Percentiles rank a stretch among this genome's conserved stretches.
These are phyloP conservation scores for Orbilia brochopaga DNA, from an alignment of 2,329 filamentous ascomycete genomes.

Conservation along the genomic window DNA sequence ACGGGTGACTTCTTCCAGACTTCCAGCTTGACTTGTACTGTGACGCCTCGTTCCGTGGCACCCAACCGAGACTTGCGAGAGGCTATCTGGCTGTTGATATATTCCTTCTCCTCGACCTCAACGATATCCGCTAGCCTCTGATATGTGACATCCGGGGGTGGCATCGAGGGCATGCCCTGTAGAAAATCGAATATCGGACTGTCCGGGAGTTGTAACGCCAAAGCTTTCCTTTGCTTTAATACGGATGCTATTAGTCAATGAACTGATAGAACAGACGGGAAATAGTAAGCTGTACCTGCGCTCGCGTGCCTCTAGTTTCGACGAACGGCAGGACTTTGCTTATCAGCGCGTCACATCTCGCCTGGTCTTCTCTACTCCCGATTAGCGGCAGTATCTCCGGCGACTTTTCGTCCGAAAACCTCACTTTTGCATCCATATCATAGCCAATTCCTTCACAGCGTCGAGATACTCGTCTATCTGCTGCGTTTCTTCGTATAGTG, in stretches of 20 bases:
- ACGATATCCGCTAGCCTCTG: slow-evolving; percentile 80
- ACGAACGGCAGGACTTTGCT: slow-evolving; percentile 37
- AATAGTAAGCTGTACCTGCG: slow-evolving; percentile 21
- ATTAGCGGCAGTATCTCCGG: slow-evolving; percentile 13
- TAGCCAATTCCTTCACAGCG: slow-evolving; percentile 74
- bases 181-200: slow-evolving; percentile 81
- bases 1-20: slow-evolving; percentile 65
- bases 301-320: slow-evolving; percentile 45
- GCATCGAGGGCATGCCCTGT: slow-evolving; percentile 73
- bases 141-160: slow-evolving; percentile 79
- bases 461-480: slow-evolving; percentile 76
- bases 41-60: slow-evolving; percentile 81
- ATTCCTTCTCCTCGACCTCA: slow-evolving; percentile 84
- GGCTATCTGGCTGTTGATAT: slow-evolving; percentile 86
- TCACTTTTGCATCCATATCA: slow-evolving; percentile 72
- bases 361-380: slow-evolving; percentile 63
- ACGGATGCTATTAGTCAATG: not conserved
- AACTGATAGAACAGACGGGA: not conserved
- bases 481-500: slow-evolving; percentile 79
- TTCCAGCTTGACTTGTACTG: slow-evolving; percentile 83
- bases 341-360: slow-evolving; percentile 59
- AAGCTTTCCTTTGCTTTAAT: slow-evolving; percentile 60
- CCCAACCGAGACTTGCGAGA: slow-evolving; percentile 87
- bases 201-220: slow-evolving; percentile 77
- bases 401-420: slow-evolving; percentile 57